Base-by-base conservation (phyloP, 2,329 filamentous ascomycete genomes). In the Elsinoe arachidis region DNA sequence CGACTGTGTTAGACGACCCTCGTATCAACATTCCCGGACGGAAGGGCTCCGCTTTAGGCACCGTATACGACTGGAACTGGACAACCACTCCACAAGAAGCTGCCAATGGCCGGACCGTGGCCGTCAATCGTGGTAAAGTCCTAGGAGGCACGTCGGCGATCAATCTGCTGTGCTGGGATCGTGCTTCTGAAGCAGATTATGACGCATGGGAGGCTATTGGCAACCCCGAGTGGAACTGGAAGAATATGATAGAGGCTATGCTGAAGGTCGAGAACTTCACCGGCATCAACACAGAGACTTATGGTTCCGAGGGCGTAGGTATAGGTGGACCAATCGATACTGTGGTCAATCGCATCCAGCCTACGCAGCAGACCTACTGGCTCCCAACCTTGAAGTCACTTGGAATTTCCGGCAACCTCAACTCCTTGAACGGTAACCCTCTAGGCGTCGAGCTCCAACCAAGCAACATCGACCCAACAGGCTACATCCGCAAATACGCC, bases 361-460 rank as follows among this genome's bases (percentile, higher is more conserved):
- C 76, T 3, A 66, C 66, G 14, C 74, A 78, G 23, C 74, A 77
- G 61, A 60, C 69, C 10, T 63, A 68, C 0, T 79, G 73, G 68
- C 71, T 74, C 17, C 76, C 76, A 0, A 74, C 77, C 0, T 65
- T 81, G 39, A 73, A 75, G 39, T 73, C 70, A 33, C 65, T 78
- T 2, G 78, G 77, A 1, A 67, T 76, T 9, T 52, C 65, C 1
- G 59, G 64, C 4, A 76, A 76, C 55, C 62, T 64, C n/a, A 68
- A 78, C 51, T 79, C 76, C 10, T 69, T 81, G 1, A 70, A 72
- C 14, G 80, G 80, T 1, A 73, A 77, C 46, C 74, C 74, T 14
- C 64, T 80, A 3, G 80, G 80, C 4, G 76, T 76, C 5, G 76
- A 75, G 67, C 74, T 72, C 35, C 76, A 78, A 59, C 72, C 79